These are phyloP conservation scores for Trichophyton verrucosum DNA, from an alignment of 2,329 filamentous ascomycete genomes.

Conservation along the genomic window DNA sequence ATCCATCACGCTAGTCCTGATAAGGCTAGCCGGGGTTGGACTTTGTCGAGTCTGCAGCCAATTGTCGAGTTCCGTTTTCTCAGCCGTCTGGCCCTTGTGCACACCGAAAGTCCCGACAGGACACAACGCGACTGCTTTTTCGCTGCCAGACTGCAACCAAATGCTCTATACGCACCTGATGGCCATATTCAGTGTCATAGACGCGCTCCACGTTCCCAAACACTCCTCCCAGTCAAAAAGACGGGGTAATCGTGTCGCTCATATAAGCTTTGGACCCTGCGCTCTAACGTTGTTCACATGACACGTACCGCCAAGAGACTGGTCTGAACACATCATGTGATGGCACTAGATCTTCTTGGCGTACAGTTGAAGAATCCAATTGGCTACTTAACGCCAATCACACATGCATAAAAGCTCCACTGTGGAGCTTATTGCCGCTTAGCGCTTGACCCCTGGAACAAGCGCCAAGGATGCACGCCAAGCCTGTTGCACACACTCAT, in stretches of 20 bases:
- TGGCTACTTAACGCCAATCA: neutral
- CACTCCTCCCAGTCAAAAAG: neutral
- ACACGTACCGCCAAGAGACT: neutral
- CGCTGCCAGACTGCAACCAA: neutral
- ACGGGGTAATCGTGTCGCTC: neutral
- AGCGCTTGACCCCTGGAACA: neutral
- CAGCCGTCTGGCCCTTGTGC: neutral
- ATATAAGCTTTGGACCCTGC: neutral
- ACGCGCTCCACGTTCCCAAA: neutral
- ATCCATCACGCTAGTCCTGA: neutral
- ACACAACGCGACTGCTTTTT: neutral
- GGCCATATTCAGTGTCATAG: neutral
- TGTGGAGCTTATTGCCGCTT: neutral
- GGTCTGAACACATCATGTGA: neutral
- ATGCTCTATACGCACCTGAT: neutral
- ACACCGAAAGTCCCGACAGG: neutral
- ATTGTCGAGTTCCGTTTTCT: neutral
- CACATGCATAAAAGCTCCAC: neutral
- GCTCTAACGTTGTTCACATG: neutral
- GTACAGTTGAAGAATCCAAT: neutral
- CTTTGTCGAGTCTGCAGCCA: neutral
- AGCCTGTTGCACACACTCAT: neutral
- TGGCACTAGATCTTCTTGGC: neutral
- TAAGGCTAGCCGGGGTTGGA: neutral
- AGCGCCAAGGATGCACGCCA: neutral